Conservation (phyloP, 306 rosid species). For the Pyrus bretschneideri region DNA sequence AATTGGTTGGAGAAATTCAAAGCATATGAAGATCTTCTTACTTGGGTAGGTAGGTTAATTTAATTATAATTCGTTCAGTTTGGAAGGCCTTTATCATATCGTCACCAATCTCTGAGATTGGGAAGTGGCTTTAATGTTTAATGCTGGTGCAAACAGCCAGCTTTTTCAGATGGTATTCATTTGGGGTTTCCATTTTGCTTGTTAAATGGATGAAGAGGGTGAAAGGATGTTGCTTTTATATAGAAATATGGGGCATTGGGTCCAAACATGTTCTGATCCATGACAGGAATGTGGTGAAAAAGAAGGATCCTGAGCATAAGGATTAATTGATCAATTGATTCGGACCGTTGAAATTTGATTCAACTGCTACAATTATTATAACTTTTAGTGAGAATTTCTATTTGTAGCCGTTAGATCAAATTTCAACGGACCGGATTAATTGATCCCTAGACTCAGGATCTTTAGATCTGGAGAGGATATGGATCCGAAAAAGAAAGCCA, state of each 20-base stretch:
- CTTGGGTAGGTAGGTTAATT: background rate
- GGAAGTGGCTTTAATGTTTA: background rate
- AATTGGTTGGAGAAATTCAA: background rate
- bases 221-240: conserved; percentile 27
- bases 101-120: background rate
- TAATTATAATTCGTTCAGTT: background rate
- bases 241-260: conserved; percentile 22
- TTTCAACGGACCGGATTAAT: no score
- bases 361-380: no score
- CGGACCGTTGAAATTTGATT: no score
- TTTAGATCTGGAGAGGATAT: no score
- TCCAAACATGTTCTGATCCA: conserved; percentile 27
- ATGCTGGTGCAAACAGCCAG: background rate
- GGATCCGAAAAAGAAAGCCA: conserved; percentile 41
- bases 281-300: conserved; percentile 49
- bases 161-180: background rate
- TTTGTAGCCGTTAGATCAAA: no score
- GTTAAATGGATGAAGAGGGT: conserved; percentile 19
- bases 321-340: no score
- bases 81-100: no score
- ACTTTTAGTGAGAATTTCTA: no score
- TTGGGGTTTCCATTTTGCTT: background rate
- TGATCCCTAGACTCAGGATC: no score
- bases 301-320: conserved; percentile 4
- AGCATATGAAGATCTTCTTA: background rate